Conservation (phyloP, 1,139 yeast genomes). For the Wickerhamomyces sp. region DNA sequence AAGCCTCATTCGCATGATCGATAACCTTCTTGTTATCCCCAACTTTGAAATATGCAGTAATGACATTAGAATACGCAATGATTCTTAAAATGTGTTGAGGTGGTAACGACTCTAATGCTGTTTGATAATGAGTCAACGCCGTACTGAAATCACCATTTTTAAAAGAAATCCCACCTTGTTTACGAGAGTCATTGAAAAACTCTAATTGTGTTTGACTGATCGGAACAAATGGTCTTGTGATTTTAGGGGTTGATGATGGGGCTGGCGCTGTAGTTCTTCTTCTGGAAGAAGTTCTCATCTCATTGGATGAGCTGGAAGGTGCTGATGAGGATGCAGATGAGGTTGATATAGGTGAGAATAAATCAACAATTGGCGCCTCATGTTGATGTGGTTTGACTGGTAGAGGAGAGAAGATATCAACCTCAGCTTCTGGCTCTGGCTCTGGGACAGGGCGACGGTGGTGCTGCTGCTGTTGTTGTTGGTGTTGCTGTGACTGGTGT, state of each 20-base stretch:
- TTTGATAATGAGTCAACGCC: conserved; percentile 58
- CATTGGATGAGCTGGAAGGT: conserved; percentile 4
- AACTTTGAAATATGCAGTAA: conserved; percentile 60
- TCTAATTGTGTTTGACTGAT: conserved; percentile 38
- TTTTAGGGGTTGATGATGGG: conserved; percentile 11
- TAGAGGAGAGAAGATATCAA: conserved; percentile 21
- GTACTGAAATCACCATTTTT: conserved; percentile 75
- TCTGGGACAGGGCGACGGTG: conserved; percentile 3
- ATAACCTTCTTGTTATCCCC: conserved; percentile 72
- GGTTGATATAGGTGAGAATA: conserved; percentile 8
- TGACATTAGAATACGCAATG: conserved; percentile 70
- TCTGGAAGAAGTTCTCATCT: conserved; percentile 16
- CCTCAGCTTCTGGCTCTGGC: conserved; percentile 12
- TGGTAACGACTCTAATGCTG: conserved; percentile 63
- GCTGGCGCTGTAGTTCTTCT: conserved; percentile 8
- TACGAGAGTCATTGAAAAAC: conserved; percentile 47
- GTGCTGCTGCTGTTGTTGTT: too few relatives aligned
- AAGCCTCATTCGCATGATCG: conserved; percentile 49
- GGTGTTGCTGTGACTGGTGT: too few relatives aligned
- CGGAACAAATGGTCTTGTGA: conserved; percentile 24
- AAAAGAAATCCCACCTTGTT: conserved; percentile 59
- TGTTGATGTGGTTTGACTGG: conserved; percentile 9
- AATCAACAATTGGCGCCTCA: conserved; percentile 14
- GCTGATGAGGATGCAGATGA: conserved; percentile 2
- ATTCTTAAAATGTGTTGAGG: conserved; percentile 59